Percentiles rank a stretch among this genome's conserved stretches.
These are phyloP conservation scores for Patellaria atrata DNA, from an alignment of 495 filamentous ascomycete genomes.

Conservation along the genomic window DNA sequence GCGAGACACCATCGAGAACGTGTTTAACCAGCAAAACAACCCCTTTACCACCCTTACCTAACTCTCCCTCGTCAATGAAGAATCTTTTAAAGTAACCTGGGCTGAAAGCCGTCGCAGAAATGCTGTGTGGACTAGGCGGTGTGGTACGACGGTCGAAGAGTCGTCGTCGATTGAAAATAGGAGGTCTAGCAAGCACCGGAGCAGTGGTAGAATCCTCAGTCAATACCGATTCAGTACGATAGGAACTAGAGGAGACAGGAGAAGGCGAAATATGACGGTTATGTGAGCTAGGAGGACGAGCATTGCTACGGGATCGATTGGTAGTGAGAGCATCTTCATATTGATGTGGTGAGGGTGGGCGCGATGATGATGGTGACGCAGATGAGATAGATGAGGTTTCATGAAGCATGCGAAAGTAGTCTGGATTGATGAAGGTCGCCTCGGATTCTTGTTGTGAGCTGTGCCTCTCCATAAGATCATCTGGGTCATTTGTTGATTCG, in stretches of 20 bases:
- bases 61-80: constrained; percentile 72
- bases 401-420: constrained; percentile 89
- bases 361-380: constrained; percentile 32
- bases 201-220: too few relatives aligned
- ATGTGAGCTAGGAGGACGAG: too few relatives aligned
- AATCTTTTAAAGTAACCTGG: constrained; percentile 82
- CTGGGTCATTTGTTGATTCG: constrained; percentile 6
- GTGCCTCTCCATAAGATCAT: neutral
- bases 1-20: constrained; percentile 69
- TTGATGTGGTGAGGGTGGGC: constrained; percentile 38
- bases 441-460: constrained; percentile 25
- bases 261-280: too few relatives aligned
- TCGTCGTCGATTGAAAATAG: too few relatives aligned
- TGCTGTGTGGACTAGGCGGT: constrained; percentile 44
- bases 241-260: too few relatives aligned
- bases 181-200: too few relatives aligned
- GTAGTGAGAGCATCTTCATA: constrained; percentile 27
- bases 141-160: neutral
- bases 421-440: constrained; percentile 66
- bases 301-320: too few relatives aligned
- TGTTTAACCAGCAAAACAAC: constrained; percentile 87
- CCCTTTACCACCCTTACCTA: constrained; percentile 85
- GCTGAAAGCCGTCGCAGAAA: constrained; percentile 73
- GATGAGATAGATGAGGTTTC: constrained; percentile 41
- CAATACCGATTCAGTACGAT: too few relatives aligned